Base-by-base conservation (phyloP, 1,139 yeast species). In the Entelexis paramagnoliae region DNA sequence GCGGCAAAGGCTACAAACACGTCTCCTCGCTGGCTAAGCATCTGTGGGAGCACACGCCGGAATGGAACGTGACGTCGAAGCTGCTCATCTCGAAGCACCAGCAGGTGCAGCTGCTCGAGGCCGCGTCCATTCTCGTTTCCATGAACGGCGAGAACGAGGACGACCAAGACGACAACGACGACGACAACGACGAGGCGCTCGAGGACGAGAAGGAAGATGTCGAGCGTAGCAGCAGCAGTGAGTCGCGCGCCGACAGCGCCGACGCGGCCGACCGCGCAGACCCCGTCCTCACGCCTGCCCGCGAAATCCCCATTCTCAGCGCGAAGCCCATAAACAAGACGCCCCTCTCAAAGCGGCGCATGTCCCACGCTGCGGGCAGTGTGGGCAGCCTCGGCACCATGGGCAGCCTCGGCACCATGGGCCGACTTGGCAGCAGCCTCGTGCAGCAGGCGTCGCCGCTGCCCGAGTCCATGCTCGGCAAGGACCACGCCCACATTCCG, bases 1-100 rank as follows among this genome's bases (percentile, higher is more conserved):
- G 95, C 63, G 95, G 95, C 11, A 85, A 86, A 65, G 93, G 93
- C 14, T 85, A 85, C 65, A 86, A 85, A 64, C 95, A 85, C 67
- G 82, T 85, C 10, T 80, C 89, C 1, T 82, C 91, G 20, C 72
- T 85, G 55, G 94, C 75, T 59, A 86, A 77, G 55, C 88, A 76
- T 69, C 72, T 73, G 63, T 89, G 95, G 84, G 84, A 79, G 74
- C 95, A 86, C 64, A 86, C 95, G 0, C 94, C 95, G 0, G 95
- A 86, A 65, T 86, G 95, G 95, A 83, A 81, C 62, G 82, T 82
- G 62, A 86, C 95, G 2, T 82, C 84, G 59, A 83, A 83, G 63
- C 71, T 86, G 49, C 70, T 83, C 43, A 84, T 86, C 46, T 81
- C 89, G n/a, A 86, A 86, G 66, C 95, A 86, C 66, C 95, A 86